Evolutionary conservation across 2,329 filamentous ascomycete species (phyloP).

Genomic region (Fusarium phyllophilum): DNA sequence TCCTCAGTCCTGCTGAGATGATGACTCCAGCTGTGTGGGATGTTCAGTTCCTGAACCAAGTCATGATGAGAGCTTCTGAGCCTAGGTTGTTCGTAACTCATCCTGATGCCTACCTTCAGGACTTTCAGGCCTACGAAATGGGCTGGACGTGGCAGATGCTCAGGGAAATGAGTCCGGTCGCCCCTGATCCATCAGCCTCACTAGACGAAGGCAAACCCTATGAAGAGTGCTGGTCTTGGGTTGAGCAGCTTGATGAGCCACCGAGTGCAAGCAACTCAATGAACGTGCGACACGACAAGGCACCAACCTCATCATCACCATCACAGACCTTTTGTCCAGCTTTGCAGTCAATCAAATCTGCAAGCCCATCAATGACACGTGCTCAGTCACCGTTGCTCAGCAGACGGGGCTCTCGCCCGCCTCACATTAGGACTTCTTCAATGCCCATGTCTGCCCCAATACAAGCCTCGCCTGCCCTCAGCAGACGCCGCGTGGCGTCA

Average conservation of each 20-base stretch:
- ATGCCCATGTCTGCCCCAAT: slow-evolving; percentile 57
- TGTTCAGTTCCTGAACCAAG: slow-evolving; percentile 73
- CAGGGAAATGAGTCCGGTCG: slow-evolving; percentile 68
- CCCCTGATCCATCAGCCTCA: slow-evolving; percentile 54
- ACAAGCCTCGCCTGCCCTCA: slow-evolving; percentile 53
- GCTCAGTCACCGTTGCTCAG: slow-evolving; percentile 54
- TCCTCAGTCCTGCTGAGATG: slow-evolving; percentile 77
- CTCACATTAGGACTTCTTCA: slow-evolving; percentile 63
- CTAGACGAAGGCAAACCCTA: slow-evolving; percentile 58
- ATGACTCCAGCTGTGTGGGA: slow-evolving; percentile 77
- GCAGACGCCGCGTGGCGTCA: slow-evolving; percentile 59
- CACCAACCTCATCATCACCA: slow-evolving; percentile 55
- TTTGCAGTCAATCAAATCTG: slow-evolving; percentile 42
- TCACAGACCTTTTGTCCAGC: slow-evolving; percentile 48
- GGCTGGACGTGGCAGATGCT: slow-evolving; percentile 79
- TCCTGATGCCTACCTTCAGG: slow-evolving; percentile 78
- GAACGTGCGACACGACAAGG: slow-evolving; percentile 55
- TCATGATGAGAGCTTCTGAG: slow-evolving; percentile 76
- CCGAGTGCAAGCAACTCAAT: slow-evolving; percentile 57
- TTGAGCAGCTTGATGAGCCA: slow-evolving; percentile 70
- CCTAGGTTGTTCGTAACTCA: slow-evolving; percentile 81
- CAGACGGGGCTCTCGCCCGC: slow-evolving; percentile 56
- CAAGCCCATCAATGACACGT: slow-evolving; percentile 49
- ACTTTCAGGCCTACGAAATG: slow-evolving; percentile 60
- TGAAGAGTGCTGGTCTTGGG: slow-evolving; percentile 72